Evolutionary conservation across 2,329 filamentous ascomycete species (phyloP).

Genomic region (Nemania diffusa): DNA sequence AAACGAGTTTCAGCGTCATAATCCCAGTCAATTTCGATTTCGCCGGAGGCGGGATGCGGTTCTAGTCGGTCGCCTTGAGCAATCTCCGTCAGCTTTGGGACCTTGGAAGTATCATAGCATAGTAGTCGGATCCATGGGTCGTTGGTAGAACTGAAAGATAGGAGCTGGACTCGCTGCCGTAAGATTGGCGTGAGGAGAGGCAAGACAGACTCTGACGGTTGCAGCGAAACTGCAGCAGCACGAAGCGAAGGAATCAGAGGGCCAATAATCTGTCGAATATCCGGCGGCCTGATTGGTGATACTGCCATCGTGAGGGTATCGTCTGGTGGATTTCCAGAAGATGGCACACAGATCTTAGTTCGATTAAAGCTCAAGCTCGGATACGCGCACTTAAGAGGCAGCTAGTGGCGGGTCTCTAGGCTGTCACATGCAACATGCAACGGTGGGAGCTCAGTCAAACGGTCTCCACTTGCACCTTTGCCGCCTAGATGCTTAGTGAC

Average conservation of each 20-base stretch:
- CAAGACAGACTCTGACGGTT: slow-evolving; percentile 66
- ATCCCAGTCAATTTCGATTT: slow-evolving; percentile 79
- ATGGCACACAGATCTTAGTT: neutral
- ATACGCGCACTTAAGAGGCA: neutral
- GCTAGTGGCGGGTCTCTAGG: slow-evolving; percentile 25
- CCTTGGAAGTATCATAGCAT: slow-evolving; percentile 71
- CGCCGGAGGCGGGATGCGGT: slow-evolving; percentile 83
- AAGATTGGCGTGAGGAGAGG: slow-evolving; percentile 73
- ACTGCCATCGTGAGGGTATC: slow-evolving; percentile 42
- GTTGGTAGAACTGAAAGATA: slow-evolving; percentile 65
- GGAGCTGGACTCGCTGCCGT: slow-evolving; percentile 72
- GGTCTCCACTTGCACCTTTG: slow-evolving; percentile 15
- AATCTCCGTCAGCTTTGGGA: slow-evolving; percentile 68
- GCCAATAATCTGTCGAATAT: slow-evolving; percentile 61
- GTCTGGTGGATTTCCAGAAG: slow-evolving; percentile 14
- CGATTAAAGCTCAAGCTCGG: slow-evolving; percentile 6
- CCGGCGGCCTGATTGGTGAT: slow-evolving; percentile 55
- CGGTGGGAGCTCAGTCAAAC: neutral
- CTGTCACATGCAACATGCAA: slow-evolving; percentile 35
- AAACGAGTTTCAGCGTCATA: slow-evolving; percentile 72
- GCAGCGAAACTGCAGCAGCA: slow-evolving; percentile 66
- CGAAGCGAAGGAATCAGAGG: slow-evolving; percentile 70
- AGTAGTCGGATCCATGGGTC: slow-evolving; percentile 79
- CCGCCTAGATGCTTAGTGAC: neutral
- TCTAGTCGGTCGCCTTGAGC: slow-evolving; percentile 73